Conservation (phyloP, 2,329 filamentous ascomycete genomes). For the Neurospora crassa region DNA sequence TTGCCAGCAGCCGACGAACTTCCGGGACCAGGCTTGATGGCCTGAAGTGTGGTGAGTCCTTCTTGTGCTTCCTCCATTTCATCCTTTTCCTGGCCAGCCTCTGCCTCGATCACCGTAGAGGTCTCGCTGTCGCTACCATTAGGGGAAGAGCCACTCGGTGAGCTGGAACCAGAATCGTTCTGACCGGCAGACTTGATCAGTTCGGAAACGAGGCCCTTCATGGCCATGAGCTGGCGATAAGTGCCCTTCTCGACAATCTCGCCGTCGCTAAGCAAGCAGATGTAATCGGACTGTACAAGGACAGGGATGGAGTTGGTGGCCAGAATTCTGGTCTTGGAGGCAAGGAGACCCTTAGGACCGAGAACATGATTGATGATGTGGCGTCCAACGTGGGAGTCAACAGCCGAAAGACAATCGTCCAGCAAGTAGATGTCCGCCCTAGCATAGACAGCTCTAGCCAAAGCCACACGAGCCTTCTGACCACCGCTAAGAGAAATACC, state of each 20-base stretch:
- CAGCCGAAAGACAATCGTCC: constrained; percentile 89
- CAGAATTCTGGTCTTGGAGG: constrained; percentile 79
- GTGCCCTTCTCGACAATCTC: constrained; percentile 80
- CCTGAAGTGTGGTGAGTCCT: constrained; percentile 61
- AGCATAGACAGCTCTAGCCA: constrained; percentile 91
- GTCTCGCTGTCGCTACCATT: constrained; percentile 43
- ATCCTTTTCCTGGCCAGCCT: constrained; percentile 46
- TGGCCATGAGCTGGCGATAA: constrained; percentile 81
- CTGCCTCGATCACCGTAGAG: constrained; percentile 46
- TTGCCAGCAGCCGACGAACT: constrained; percentile 32
- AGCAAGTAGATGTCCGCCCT: constrained; percentile 93
- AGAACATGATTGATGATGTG: constrained; percentile 94
- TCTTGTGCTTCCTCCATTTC: constrained; percentile 74
- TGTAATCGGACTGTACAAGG: constrained; percentile 79
- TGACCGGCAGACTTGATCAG: constrained; percentile 69
- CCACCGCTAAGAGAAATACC: constrained; percentile 94
- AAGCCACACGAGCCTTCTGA: constrained; percentile 85
- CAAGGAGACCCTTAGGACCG: constrained; percentile 71
- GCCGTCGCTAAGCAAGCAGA: constrained; percentile 75
- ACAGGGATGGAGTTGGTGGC: constrained; percentile 95
- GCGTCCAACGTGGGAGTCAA: constrained; percentile 94
- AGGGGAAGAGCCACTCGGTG: constrained; percentile 19
- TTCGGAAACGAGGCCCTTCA: constrained; percentile 83
- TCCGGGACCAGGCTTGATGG: constrained; percentile 50
- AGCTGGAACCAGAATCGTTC: constrained; percentile 34